Conservation (phyloP, 2,329 filamentous ascomycete species). For the Colletotrichum destructivum region DNA sequence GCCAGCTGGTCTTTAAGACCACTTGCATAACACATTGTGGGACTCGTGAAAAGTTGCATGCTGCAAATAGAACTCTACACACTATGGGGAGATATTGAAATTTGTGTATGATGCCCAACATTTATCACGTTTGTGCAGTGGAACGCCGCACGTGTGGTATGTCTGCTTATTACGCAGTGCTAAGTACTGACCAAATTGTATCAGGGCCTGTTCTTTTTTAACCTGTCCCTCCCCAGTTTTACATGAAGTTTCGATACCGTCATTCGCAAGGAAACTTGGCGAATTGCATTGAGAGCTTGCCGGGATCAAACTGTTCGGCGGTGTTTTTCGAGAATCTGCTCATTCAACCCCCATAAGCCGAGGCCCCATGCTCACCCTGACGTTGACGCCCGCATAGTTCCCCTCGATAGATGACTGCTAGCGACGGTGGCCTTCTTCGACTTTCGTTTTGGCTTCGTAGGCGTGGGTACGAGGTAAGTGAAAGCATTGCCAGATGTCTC, state of each 20-base stretch:
- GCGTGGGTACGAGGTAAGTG: fast-evolving
- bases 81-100: too few relatives aligned
- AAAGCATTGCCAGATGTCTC: not conserved
- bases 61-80: too few relatives aligned
- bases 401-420: not conserved
- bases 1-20: not conserved
- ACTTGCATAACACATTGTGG: not conserved
- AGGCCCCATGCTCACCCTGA: too few relatives aligned
- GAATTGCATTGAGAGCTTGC: not conserved
- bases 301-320: too few relatives aligned
- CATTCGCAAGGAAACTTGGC: too few relatives aligned
- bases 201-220: fast-evolving
- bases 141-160: not conserved
- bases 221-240: not conserved
- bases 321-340: too few relatives aligned
- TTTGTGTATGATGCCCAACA: too few relatives aligned
- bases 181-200: not conserved
- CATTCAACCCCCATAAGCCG: too few relatives aligned
- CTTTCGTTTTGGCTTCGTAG: not conserved
- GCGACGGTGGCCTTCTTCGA: not conserved
- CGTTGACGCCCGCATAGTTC: not conserved
- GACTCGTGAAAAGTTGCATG: not conserved
- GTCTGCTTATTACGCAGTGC: not conserved
- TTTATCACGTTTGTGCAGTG: not conserved
- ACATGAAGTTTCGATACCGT: fast-evolving